Percentiles rank a stretch among this genome's conserved stretches.
Evolutionary conservation across 2,329 filamentous ascomycete genomes (phyloP).

Genomic region (Botrytis tulipae): DNA sequence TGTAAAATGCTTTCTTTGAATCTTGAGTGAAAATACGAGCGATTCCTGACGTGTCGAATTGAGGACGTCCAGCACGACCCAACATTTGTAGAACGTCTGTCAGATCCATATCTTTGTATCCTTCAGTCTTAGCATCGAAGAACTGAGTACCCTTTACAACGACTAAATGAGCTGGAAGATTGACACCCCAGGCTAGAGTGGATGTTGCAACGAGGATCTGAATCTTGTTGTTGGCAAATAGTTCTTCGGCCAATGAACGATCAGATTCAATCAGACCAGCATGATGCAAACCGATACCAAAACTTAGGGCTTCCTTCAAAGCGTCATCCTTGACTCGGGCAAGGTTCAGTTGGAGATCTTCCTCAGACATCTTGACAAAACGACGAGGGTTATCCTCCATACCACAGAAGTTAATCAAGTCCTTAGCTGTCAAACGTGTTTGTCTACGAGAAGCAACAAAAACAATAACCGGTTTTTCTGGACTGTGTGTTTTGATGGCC

Average conservation of each 20-base stretch:
- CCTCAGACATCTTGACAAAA: conserved; percentile 92
- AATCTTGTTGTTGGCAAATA: conserved; percentile 97
- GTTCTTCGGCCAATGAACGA: conserved; percentile 84
- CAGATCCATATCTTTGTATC: conserved; percentile 97
- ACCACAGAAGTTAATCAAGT: conserved; percentile 94
- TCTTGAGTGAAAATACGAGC: conserved; percentile 97
- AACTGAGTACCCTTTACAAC: conserved; percentile 98
- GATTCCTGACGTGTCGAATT: conserved; percentile 94
- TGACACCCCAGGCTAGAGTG: conserved; percentile 97
- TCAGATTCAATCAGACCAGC: conserved; percentile 95
- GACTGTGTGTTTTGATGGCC: conserved; percentile 94
- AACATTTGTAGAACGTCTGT: conserved; percentile 98
- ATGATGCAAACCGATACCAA: conserved; percentile 96
- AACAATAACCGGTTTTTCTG: conserved; percentile 95
- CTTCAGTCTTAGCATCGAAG: conserved; percentile 96
- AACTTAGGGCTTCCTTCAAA: conserved; percentile 88
- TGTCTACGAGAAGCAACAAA: conserved; percentile 95
- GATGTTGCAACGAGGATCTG: conserved; percentile 88
- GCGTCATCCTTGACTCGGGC: conserved; percentile 89
- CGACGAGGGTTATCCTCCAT: conserved; percentile 97
- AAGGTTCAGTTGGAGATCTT: conserved; percentile 87
- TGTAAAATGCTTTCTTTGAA: conserved; percentile 98
- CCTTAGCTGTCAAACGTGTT: conserved; percentile 90
- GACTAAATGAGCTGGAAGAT: conserved; percentile 92
- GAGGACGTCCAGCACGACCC: conserved; percentile 88